phyloP scores from a whole-genome alignment of 371 early-diverging fungal species.

The Syncephalastrum monosporum region DNA sequence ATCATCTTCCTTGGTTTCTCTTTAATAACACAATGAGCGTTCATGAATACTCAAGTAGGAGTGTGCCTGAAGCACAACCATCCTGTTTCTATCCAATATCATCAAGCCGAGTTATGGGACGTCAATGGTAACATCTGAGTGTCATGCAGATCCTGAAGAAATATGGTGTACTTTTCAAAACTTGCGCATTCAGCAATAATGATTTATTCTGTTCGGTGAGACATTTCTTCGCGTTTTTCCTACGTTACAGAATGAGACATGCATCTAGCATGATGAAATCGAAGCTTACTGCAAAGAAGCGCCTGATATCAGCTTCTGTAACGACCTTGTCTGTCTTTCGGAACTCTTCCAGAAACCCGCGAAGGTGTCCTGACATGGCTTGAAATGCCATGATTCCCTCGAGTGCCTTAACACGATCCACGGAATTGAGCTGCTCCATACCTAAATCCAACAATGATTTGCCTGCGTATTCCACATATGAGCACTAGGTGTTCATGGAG shows the following conservation, averaged over 20 bases:
- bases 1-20: no score
- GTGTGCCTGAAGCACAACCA: no score
- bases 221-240: slow-evolving; percentile 4
- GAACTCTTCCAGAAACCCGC: slow-evolving; percentile 65
- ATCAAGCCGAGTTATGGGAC: no score
- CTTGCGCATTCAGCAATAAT: not conserved
- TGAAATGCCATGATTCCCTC: slow-evolving; percentile 66
- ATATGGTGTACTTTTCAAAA: no score
- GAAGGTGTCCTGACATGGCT: slow-evolving; percentile 54
- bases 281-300: slow-evolving; percentile 59
- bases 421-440: slow-evolving; percentile 67
- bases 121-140: no score
- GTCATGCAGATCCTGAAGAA: no score
- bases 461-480: slow-evolving; percentile 45
- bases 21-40: no score
- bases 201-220: no score
- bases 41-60: no score
- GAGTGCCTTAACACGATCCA: slow-evolving; percentile 74
- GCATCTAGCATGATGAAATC: not conserved
- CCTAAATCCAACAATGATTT: slow-evolving; percentile 75
- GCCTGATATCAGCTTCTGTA: slow-evolving; percentile 70
- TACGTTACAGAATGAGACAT: not conserved
- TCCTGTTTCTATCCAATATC: no score
- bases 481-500: slow-evolving; percentile 38
- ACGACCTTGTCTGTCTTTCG: slow-evolving; percentile 72